phyloP scores from a whole-genome alignment of 2,329 filamentous ascomycete genomes.

The Chaetomiaceae sp. region DNA sequence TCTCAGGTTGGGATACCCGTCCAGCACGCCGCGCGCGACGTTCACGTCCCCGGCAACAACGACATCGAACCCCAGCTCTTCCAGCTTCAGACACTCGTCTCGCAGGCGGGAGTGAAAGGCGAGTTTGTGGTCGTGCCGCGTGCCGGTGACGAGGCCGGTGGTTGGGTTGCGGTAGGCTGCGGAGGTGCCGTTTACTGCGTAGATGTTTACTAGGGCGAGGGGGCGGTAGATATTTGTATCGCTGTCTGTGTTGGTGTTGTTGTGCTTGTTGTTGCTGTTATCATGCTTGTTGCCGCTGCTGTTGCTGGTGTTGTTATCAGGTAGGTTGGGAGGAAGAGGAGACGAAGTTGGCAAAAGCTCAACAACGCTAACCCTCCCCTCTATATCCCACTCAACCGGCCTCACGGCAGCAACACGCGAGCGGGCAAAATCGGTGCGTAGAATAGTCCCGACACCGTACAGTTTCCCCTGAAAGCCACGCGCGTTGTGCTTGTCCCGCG shows the following conservation, averaged over 20 bases:
- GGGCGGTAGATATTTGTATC: neutral
- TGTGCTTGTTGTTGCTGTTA: no score
- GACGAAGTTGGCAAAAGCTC: conserved; percentile 26
- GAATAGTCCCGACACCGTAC: conserved; percentile 48
- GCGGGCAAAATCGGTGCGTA: conserved; percentile 40
- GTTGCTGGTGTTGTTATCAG: neutral
- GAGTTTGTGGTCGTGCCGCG: conserved; percentile 48
- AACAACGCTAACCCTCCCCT: conserved; percentile 48
- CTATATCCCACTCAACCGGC: conserved; percentile 46
- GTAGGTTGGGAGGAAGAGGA: neutral
- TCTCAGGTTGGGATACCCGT: conserved; percentile 43
- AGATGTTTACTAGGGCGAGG: conserved; percentile 48
- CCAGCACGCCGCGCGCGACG: conserved; percentile 36
- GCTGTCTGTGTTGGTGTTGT: neutral
- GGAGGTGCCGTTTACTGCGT: conserved; percentile 50
- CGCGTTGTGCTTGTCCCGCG: conserved; percentile 46
- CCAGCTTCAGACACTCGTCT: conserved; percentile 39
- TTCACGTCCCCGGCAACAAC: conserved; percentile 51
- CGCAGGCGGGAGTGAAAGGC: conserved; percentile 43
- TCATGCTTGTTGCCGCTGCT: neutral
- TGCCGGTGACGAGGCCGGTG: conserved; percentile 40
- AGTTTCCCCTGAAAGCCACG: conserved; percentile 46
- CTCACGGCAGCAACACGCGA: conserved; percentile 31
- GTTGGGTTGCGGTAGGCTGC: conserved; percentile 41
- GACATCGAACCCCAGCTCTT: conserved; percentile 39